Percentiles rank a stretch among this genome's conserved stretches.
Evolutionary conservation across 2,329 filamentous ascomycete species (phyloP).

Genomic region (Penicillium polonicum): DNA sequence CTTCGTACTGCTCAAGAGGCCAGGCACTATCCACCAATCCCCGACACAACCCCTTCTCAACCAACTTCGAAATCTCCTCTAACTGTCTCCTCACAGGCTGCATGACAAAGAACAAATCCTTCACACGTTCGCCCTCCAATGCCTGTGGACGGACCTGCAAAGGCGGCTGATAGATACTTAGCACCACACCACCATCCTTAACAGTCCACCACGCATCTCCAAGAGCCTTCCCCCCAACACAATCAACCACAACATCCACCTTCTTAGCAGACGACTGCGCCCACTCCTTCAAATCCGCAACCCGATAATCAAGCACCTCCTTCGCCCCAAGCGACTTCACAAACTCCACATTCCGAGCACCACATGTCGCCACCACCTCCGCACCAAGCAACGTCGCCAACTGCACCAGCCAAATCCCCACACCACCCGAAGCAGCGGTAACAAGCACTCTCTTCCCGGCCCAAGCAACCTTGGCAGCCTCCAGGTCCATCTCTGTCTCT

Average conservation of each 20-base stretch:
- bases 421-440: conserved; percentile 47
- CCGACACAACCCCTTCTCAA: conserved; percentile 40
- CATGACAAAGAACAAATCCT: conserved; percentile 46
- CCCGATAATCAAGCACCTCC: conserved; percentile 44
- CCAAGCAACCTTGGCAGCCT: conserved; percentile 2
- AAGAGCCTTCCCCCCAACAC: conserved; percentile 41
- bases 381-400: conserved; percentile 27
- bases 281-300: background rate
- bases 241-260: conserved; percentile 49
- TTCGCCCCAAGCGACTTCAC: conserved; percentile 43
- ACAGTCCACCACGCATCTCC: conserved; percentile 46
- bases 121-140: conserved; percentile 28
- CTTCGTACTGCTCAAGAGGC: conserved; percentile 40
- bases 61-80: conserved; percentile 38
- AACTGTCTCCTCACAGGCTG: conserved; percentile 39
- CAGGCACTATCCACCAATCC: conserved; percentile 45
- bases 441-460: conserved; percentile 44
- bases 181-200: conserved; percentile 37
- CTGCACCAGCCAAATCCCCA: conserved; percentile 48
- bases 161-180: conserved; percentile 44
- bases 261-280: conserved; percentile 23
- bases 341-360: conserved; percentile 39
- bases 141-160: conserved; percentile 31
- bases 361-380: conserved; percentile 43
- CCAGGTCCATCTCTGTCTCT: conserved; percentile 15